Conservation (phyloP, 306 rosid species). For the Erythrophleum fordii region DNA sequence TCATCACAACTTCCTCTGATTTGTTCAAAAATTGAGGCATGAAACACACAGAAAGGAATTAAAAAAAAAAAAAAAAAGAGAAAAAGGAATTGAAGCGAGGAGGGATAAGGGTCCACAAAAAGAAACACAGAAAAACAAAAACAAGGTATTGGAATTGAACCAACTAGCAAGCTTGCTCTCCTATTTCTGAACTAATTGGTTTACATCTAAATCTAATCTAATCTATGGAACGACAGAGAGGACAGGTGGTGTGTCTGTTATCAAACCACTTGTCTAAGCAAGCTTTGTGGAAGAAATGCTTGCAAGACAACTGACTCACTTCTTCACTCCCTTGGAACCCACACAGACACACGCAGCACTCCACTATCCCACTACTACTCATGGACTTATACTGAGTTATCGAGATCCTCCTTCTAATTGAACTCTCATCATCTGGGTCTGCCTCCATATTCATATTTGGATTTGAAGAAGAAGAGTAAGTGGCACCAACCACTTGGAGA, state of each 20-base stretch:
- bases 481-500: slow-evolving; percentile 49
- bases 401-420: slow-evolving; percentile 61
- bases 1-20: neutral
- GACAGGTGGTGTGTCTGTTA: slow-evolving; percentile 70
- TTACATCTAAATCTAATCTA: too few relatives aligned
- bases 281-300: slow-evolving; percentile 75
- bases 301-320: slow-evolving; percentile 78
- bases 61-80: too few relatives aligned
- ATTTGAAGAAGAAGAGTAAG: neutral
- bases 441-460: slow-evolving; percentile 33
- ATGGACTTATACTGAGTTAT: slow-evolving; percentile 51
- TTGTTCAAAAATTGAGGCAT: neutral
- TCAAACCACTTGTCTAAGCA: slow-evolving; percentile 83
- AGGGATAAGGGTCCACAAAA: too few relatives aligned
- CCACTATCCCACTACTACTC: slow-evolving; percentile 16
- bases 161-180: too few relatives aligned
- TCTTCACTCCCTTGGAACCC: slow-evolving; percentile 73
- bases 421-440: neutral
- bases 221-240: slow-evolving; percentile 87
- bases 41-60: neutral
- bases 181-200: neutral
- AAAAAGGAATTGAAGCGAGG: too few relatives aligned
- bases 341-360: slow-evolving; percentile 82
- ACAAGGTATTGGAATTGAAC: too few relatives aligned
- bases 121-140: too few relatives aligned